Conservation (phyloP, 345 rosid species). For the Lumnitzera littorea region DNA sequence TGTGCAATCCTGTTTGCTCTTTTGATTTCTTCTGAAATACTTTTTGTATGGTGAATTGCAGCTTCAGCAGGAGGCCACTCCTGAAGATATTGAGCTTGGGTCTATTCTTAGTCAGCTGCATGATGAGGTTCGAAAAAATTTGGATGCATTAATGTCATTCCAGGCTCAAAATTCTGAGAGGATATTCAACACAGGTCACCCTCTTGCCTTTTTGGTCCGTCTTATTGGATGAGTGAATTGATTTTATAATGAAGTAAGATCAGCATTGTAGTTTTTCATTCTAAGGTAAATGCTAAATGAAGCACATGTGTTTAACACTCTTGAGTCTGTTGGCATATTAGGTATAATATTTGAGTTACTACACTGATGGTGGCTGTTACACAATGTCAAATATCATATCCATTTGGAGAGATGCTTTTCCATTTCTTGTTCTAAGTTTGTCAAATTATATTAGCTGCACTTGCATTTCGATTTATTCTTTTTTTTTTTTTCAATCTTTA, state of each 20-base stretch:
- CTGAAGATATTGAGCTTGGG: conserved; percentile 46
- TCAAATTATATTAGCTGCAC: too few relatives aligned
- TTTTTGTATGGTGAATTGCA: conserved; percentile 19
- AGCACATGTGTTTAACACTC: too few relatives aligned
- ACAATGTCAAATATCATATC: too few relatives aligned
- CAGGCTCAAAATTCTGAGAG: conserved; percentile 78
- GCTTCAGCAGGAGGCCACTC: conserved; percentile 57
- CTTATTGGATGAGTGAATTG: not conserved
- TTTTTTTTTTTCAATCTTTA: too few relatives aligned
- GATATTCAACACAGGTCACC: conserved; percentile 72
- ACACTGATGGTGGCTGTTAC: too few relatives aligned
- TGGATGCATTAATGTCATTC: conserved; percentile 51
- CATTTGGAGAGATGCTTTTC: too few relatives aligned
- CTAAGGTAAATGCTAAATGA: too few relatives aligned
- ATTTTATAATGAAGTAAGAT: not conserved
- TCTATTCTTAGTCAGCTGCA: conserved; percentile 25
- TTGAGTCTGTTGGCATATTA: too few relatives aligned
- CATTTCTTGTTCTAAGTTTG: too few relatives aligned
- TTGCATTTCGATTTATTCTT: too few relatives aligned
- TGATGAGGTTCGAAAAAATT: conserved; percentile 31
- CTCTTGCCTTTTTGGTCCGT: not conserved
- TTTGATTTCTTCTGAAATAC: conserved; percentile 1
- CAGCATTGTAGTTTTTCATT: too few relatives aligned
- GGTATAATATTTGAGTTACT: too few relatives aligned
- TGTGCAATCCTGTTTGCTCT: not conserved